These are phyloP conservation scores for Andrographis paniculata DNA, from an alignment of 305 asterid species.

Conservation along the genomic window DNA sequence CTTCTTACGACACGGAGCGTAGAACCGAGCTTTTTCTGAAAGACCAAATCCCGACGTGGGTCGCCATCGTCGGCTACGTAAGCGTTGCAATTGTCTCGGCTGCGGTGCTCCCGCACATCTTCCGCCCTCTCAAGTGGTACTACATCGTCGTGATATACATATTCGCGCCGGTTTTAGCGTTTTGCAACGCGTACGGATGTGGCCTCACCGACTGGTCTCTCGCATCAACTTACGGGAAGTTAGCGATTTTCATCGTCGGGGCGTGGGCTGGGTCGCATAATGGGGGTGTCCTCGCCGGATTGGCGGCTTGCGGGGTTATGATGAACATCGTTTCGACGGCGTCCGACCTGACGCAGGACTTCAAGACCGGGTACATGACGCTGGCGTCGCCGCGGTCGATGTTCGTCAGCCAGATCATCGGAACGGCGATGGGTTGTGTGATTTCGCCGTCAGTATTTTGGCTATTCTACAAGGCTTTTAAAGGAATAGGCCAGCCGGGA, in stretches of 20 bases:
- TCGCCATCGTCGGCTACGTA: conserved; percentile 37
- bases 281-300: conserved; percentile 65
- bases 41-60: conserved; percentile 39
- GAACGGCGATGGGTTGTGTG: conserved; percentile 54
- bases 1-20: conserved; percentile 23
- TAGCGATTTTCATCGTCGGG: conserved; percentile 49
- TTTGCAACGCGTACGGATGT: conserved; percentile 66
- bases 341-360: conserved; percentile 58
- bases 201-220: conserved; percentile 71
- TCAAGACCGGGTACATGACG: conserved; percentile 60
- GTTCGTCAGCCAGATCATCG: conserved; percentile 54
- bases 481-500: conserved; percentile 34
- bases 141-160: conserved; percentile 36
- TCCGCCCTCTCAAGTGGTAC: conserved; percentile 58
- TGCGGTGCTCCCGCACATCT: conserved; percentile 32
- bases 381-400: conserved; percentile 62
- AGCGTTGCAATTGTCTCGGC: conserved; percentile 28
- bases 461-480: conserved; percentile 53
- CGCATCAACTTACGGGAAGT: conserved; percentile 64
- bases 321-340: conserved; percentile 63
- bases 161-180: conserved; percentile 51
- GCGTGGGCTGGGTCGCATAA: conserved; percentile 47
- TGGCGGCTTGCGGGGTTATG: conserved; percentile 61
- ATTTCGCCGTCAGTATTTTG: conserved; percentile 49
- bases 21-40: conserved; percentile 40